Percentiles rank a stretch among this genome's conserved stretches.
phyloP scores from a whole-genome alignment of 352 stramenopile species.

The Pythium graminicola region DNA sequence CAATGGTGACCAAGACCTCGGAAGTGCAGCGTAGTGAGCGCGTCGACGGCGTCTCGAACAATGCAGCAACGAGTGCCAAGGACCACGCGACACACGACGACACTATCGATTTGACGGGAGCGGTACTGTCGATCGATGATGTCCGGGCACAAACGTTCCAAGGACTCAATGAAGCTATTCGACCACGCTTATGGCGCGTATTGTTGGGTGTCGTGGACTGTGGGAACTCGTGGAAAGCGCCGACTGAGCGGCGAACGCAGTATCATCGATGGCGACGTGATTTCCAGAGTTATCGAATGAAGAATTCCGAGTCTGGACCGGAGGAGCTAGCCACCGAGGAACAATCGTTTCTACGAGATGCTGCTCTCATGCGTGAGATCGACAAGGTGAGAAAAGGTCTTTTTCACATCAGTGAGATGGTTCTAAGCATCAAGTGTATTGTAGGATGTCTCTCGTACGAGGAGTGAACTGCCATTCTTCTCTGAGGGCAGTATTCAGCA shows the following conservation, averaged over 20 bases:
- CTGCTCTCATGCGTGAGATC: slow-evolving; percentile 49
- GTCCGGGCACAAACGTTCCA: slow-evolving; percentile 12
- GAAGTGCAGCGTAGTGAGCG: slow-evolving; percentile 10
- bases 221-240: neutral
- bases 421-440: neutral
- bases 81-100: neutral
- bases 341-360: slow-evolving; percentile 26
- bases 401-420: neutral
- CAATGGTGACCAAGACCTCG: slow-evolving; percentile 19
- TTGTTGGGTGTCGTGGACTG: slow-evolving; percentile 13
- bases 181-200: slow-evolving; percentile 18
- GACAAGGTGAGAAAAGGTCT: slow-evolving; percentile 33
- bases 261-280: slow-evolving; percentile 23
- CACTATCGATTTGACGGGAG: neutral
- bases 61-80: neutral
- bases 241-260: slow-evolving; percentile 15
- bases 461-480: slow-evolving; percentile 51
- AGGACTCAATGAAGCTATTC: slow-evolving; percentile 1
- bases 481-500: slow-evolving; percentile 35
- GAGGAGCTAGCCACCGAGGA: too few relatives aligned
- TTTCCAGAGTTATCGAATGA: slow-evolving; percentile 14
- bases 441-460: slow-evolving; percentile 57
- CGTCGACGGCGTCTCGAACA: slow-evolving; percentile 2
- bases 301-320: too few relatives aligned
- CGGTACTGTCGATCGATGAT: slow-evolving; percentile 1